phyloP scores from a whole-genome alignment of 805 yeast genomes.

The Cyberlindnera subsufficiens region DNA sequence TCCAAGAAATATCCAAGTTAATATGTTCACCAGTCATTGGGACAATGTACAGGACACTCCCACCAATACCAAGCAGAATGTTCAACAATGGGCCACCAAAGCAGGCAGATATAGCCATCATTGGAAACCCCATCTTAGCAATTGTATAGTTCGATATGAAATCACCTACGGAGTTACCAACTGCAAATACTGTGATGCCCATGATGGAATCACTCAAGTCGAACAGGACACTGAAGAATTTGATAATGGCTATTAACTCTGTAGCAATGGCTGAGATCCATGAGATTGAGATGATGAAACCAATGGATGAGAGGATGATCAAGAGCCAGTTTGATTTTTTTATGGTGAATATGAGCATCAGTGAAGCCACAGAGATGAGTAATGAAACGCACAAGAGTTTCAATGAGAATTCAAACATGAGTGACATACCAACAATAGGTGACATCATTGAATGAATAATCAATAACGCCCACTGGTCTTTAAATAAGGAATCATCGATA shows the following conservation, averaged over 20 bases:
- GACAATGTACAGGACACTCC: constrained; percentile 51
- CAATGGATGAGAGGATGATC: constrained; percentile 34
- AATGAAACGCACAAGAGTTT: constrained; percentile 29
- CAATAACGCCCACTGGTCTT: too few species aligned
- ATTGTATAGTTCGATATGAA: constrained; percentile 78
- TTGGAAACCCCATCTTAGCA: constrained; percentile 79
- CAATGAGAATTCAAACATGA: too few species aligned
- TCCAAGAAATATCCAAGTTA: constrained; percentile 32
- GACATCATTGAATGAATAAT: too few species aligned
- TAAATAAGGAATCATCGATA: constrained; percentile 3
- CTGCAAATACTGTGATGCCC: constrained; percentile 86
- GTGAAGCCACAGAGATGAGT: constrained; percentile 6
- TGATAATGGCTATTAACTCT: constrained; percentile 56
- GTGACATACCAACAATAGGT: too few species aligned
- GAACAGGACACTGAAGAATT: constrained; percentile 53
- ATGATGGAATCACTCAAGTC: constrained; percentile 71
- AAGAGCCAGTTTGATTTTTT: neutral
- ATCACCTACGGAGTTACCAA: constrained; percentile 93
- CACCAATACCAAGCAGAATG: constrained; percentile 72
- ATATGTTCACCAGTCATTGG: constrained; percentile 19
- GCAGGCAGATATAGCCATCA: constrained; percentile 92
- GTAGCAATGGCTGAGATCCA: constrained; percentile 55
- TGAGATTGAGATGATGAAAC: constrained; percentile 61
- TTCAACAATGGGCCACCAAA: constrained; percentile 90
- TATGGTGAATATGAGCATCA: too few species aligned